Conservation (phyloP, 2,329 filamentous ascomycete genomes). For the Beauveria pseudobassiana region DNA sequence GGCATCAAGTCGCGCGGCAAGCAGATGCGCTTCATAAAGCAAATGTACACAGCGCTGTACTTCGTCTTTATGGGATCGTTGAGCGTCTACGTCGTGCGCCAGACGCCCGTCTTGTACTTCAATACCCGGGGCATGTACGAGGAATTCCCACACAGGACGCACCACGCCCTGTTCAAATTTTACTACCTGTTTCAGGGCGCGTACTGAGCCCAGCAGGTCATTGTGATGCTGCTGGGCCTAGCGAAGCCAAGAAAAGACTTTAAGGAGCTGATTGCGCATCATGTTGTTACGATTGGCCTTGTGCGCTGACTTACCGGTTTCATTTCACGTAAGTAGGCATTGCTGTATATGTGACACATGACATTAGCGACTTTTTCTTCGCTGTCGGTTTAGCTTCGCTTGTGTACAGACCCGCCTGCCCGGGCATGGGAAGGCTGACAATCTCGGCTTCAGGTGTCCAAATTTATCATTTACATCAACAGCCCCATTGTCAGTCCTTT, state of each 20-base stretch:
- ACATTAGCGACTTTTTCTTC: conserved; percentile 92
- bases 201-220: conserved; percentile 92
- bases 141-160: conserved; percentile 73
- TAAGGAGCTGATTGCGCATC: conserved; percentile 84
- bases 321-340: conserved; percentile 95
- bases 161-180: conserved; percentile 79
- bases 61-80: conserved; percentile 75
- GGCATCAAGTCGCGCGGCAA: conserved; percentile 66
- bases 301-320: conserved; percentile 83
- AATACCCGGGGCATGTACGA: conserved; percentile 88
- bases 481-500: conserved; percentile 74
- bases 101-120: conserved; percentile 93
- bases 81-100: conserved; percentile 84
- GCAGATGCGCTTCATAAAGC: conserved; percentile 90
- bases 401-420: no score
- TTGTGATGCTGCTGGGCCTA: conserved; percentile 77
- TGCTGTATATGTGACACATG: conserved; percentile 89
- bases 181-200: conserved; percentile 93
- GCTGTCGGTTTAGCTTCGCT: conserved; percentile 44
- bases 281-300: conserved; percentile 78
- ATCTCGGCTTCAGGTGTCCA: conserved; percentile 41
- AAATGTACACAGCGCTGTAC: conserved; percentile 89
- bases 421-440: no score
- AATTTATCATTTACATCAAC: conserved; percentile 86
- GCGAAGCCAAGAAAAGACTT: conserved; percentile 95